phyloP scores from a whole-genome alignment of 2,329 filamentous ascomycete species.

The Claviceps pazoutovae region DNA sequence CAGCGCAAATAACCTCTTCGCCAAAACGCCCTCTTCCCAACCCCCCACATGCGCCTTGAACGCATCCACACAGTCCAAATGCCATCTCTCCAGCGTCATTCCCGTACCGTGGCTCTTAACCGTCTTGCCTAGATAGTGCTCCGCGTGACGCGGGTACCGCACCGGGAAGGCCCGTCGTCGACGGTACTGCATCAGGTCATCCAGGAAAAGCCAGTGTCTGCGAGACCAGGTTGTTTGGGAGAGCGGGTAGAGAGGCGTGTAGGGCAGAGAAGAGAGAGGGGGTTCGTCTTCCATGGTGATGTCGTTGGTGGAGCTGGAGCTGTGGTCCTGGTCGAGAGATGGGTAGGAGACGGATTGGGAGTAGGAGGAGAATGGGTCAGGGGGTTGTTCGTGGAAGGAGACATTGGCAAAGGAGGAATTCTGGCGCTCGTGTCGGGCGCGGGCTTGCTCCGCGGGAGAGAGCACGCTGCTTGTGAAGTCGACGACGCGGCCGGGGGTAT shows the following conservation, averaged over 20 bases:
- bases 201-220: slow-evolving; percentile 39
- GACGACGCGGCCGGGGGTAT: slow-evolving; percentile 43
- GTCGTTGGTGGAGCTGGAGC: slow-evolving; percentile 12
- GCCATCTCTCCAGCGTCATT: slow-evolving; percentile 39
- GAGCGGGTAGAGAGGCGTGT: slow-evolving; percentile 12
- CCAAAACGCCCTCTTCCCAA: slow-evolving; percentile 36
- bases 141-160: slow-evolving; percentile 15
- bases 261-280: slow-evolving; percentile 4
- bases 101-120: slow-evolving; percentile 31
- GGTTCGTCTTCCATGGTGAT: slow-evolving; percentile 16
- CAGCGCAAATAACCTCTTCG: slow-evolving; percentile 38
- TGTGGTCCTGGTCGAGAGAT: slow-evolving; percentile 9
- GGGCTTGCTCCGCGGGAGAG: slow-evolving; percentile 29
- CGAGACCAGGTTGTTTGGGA: slow-evolving; percentile 33
- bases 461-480: slow-evolving; percentile 40
- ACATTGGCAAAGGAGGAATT: slow-evolving; percentile 11
- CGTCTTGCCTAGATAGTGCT: slow-evolving; percentile 32
- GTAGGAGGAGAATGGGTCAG: background rate
- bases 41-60: slow-evolving; percentile 33
- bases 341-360: background rate
- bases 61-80: slow-evolving; percentile 42
- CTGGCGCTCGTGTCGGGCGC: slow-evolving; percentile 18
- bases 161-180: slow-evolving; percentile 23
- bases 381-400: background rate
- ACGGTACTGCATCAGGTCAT: slow-evolving; percentile 37